Evolutionary conservation across 352 stramenopile species (phyloP).

Genomic region (Ophiocytium majus): DNA sequence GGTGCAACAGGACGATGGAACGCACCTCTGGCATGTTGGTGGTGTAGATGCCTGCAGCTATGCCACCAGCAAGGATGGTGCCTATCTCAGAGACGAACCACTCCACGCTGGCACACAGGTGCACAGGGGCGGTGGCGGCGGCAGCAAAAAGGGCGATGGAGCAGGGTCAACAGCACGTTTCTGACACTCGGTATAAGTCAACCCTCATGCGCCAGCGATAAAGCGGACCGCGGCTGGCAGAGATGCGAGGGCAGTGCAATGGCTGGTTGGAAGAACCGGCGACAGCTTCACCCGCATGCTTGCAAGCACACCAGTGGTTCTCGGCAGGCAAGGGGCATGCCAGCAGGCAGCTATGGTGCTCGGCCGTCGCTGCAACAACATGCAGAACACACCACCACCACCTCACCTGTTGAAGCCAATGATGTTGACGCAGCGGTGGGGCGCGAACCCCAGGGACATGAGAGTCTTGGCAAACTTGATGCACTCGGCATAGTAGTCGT

Average conservation of each 20-base stretch:
- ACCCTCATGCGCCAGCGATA: too few species aligned
- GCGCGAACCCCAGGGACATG: slow-evolving; percentile 62
- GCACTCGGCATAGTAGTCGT: slow-evolving; percentile 50
- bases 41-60: slow-evolving; percentile 91
- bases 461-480: slow-evolving; percentile 61
- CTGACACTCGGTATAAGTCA: too few species aligned
- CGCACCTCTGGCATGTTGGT: slow-evolving; percentile 76
- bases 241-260: too few species aligned
- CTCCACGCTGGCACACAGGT: slow-evolving; percentile 51
- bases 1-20: too few species aligned
- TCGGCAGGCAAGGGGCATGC: too few species aligned
- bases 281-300: too few species aligned
- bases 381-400: background rate
- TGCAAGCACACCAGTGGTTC: too few species aligned
- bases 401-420: slow-evolving; percentile 66
- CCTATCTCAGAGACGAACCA: slow-evolving; percentile 87
- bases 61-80: slow-evolving; percentile 81
- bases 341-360: too few species aligned
- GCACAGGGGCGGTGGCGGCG: background rate
- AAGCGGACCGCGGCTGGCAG: too few species aligned
- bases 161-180: too few species aligned
- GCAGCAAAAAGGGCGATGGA: background rate
- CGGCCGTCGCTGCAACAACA: background rate
- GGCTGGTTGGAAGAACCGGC: too few species aligned
- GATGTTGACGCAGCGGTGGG: slow-evolving; percentile 63